Evolutionary conservation across 352 stramenopile species (phyloP), one percentile per base, ranked within the genome.

Genomic region (Phytopythium ostracodes): DNA sequence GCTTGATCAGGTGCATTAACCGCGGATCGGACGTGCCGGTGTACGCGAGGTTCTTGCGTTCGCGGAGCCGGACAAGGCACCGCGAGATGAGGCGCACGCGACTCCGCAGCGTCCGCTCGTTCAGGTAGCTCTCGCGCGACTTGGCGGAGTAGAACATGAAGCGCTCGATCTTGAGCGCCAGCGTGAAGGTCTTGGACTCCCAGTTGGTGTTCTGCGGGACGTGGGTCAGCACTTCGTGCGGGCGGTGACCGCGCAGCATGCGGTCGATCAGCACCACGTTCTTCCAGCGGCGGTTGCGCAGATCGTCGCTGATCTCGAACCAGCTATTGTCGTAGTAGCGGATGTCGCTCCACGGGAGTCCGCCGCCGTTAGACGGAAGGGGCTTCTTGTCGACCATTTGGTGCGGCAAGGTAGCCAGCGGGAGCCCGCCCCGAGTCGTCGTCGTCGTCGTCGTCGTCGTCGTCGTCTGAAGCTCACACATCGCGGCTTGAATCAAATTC

Each of bases 121-220:
- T 74, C 49, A 87, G 50, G 67, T 89, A 89, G 65, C 73, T 84
- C 66, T 89, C 76, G 9, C 71, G 72, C 20, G 79, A 84, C 40
- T 70, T 64, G 7, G 79, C 76, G 1, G 77, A 63, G 51, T 78
- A 61, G 62, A 89, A 89, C 65, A 89, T 80, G 69, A 89, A 71
- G 18, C 75, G 70, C 54, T 89, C 79, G 59, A 89, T 78, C 67
- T 89, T 89, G 73, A 89, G 75, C 25, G 79, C 76, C 52, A 89
- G 65, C 46, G 75, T 72, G 62, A 89, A 87, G 20, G 77, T 87
- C 71, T 87, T 89, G 60, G 75, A 79, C 51, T 67, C 60, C 79
- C 79, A 89, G 64, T 87, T 72, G 47, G 65, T 74, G 73, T 89
- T 89, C 63, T 87, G 73, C 7, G 78, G 73, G n/a, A 89, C 75